Percentiles rank a stretch among this genome's conserved stretches.
These are phyloP conservation scores for Vigna mungo DNA, from an alignment of 306 rosid species.

Conservation along the genomic window DNA sequence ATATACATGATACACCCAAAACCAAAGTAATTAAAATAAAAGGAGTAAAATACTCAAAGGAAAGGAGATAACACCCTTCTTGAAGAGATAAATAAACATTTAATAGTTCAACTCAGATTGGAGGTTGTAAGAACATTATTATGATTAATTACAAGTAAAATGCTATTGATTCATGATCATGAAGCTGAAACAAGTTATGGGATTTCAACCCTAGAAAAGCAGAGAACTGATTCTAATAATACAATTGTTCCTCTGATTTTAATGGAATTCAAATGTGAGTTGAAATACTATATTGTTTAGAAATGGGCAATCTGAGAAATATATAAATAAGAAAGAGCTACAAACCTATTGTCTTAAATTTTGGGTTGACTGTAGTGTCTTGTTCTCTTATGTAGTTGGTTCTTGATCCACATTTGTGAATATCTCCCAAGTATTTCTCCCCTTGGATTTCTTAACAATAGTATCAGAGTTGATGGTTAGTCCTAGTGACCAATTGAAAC, in stretches of 20 bases:
- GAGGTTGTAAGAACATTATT: not conserved
- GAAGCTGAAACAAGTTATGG: conserved; percentile 23
- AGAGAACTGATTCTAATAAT: conserved; percentile 22
- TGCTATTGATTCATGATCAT: conserved; percentile 10
- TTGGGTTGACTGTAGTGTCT: too few relatives aligned
- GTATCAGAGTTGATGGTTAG: too few relatives aligned
- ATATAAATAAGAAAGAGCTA: too few relatives aligned
- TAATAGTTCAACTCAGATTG: not conserved
- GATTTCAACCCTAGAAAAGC: conserved; percentile 35
- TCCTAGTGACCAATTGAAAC: too few relatives aligned
- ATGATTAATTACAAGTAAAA: not conserved
- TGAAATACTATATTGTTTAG: too few relatives aligned
- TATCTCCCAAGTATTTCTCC: too few relatives aligned
- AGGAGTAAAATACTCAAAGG: conserved; percentile 13
- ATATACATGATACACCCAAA: conserved; percentile 32
- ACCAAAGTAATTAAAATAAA: not conserved
- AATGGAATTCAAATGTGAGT: too few relatives aligned
- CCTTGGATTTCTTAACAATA: too few relatives aligned
- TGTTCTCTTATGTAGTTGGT: too few relatives aligned
- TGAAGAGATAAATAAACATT: not conserved
- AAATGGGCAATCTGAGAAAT: too few relatives aligned
- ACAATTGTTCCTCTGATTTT: not conserved
- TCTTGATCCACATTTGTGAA: too few relatives aligned
- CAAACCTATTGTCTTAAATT: too few relatives aligned
- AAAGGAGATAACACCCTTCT: conserved; percentile 19